Evolutionary conservation across 495 filamentous ascomycete genomes (phyloP), one percentile per base, ranked within the genome.

Genomic region (Podospora bellae-mahoneyi): DNA sequence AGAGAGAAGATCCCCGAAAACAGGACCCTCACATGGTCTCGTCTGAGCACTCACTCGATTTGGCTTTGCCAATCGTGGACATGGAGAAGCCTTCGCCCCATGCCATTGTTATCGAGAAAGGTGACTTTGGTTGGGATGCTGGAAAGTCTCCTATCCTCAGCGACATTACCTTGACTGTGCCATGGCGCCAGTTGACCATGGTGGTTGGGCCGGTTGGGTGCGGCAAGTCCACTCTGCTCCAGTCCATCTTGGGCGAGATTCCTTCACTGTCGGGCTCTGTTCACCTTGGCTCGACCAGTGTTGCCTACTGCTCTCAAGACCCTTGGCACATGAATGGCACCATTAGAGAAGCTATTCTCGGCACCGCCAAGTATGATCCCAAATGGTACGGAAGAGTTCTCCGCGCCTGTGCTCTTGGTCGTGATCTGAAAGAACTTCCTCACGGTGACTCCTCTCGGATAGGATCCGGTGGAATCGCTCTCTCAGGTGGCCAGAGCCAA

Each of bases 211-310:
- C 87, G 3, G 84, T 87, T 6, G 87, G 87, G 5, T 85, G 81
- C 59, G 88, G 88, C 5, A 90, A 90, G 67, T 83, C 84, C 3
- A 86, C 85, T 2, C 66, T 91, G 13, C 73, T 91, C 26, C 84
- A 84, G 59, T 81, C 82, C 6, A 67, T 91, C 18, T 79, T 89
- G 0, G 86, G 87, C 23, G 88, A 91, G 68, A 75, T 85, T 2
- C 79, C 80, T 67, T 83, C 55, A 66, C 48, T 69, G 6, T 55
- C 44, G 80, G 74, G 81, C 72, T 26, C 80, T 2, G 66, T 75
- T 44, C 63, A 53, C 0, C 44, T 73, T 0, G 64, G 68, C 2
- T 68, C 69, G 16, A 74, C 68, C 19, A 76, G 74, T 62, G 64
- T 77, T 27, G 75, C 75, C 18, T 80, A 76, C 67, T 80, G 76